phyloP scores from a whole-genome alignment of 2,329 filamentous ascomycete species.

The Fusarium sp. region DNA sequence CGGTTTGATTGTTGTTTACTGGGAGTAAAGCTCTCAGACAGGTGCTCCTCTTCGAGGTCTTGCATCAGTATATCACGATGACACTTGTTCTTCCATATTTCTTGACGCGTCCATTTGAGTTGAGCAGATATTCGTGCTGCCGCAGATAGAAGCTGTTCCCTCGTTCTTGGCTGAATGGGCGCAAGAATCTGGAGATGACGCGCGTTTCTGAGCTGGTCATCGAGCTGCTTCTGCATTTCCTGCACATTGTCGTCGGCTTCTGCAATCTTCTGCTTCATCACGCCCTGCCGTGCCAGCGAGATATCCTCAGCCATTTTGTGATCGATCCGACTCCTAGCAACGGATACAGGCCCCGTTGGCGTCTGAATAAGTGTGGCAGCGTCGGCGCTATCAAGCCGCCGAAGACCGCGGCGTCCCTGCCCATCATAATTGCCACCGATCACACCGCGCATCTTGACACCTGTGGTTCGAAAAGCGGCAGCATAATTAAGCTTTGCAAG shows the following conservation, averaged over 20 bases:
- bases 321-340: constrained; percentile 78
- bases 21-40: constrained; percentile 37
- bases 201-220: constrained; percentile 85
- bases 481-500: constrained; percentile 95
- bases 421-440: constrained; percentile 86
- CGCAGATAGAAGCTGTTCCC: constrained; percentile 85
- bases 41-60: constrained; percentile 81
- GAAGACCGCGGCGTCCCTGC: constrained; percentile 75
- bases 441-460: constrained; percentile 88
- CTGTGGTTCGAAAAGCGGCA: constrained; percentile 89
- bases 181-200: constrained; percentile 89
- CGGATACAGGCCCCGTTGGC: constrained; percentile 75
- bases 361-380: constrained; percentile 70
- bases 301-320: constrained; percentile 88
- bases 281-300: constrained; percentile 78
- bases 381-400: constrained; percentile 73
- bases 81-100: constrained; percentile 91
- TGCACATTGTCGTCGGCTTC: constrained; percentile 84
- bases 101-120: constrained; percentile 91
- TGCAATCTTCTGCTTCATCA: constrained; percentile 83
- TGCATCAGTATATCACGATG: constrained; percentile 87
- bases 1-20: constrained; percentile 41
- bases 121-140: constrained; percentile 87
- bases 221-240: constrained; percentile 77
- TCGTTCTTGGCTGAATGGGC: constrained; percentile 88